Conservation (phyloP, 2,329 filamentous ascomycete genomes). For the Calcarisporium arbuscula region DNA sequence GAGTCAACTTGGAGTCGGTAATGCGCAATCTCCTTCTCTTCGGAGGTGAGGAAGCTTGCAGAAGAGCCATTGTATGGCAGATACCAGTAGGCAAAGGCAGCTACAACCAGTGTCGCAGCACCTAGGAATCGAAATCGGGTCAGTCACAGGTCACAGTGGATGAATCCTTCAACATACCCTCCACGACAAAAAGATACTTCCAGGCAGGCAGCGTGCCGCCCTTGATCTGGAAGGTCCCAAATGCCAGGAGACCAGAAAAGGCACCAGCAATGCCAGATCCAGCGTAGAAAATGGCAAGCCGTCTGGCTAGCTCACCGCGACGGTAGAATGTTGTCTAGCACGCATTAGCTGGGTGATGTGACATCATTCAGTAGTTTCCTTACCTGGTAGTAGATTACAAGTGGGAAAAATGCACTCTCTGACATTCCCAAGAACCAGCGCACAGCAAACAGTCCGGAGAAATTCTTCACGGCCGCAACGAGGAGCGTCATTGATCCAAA, state of each 20-base stretch:
- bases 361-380: too few relatives aligned
- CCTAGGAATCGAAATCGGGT: too few relatives aligned
- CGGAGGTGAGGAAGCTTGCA: constrained; percentile 30
- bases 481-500: constrained; percentile 39
- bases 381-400: constrained; percentile 42
- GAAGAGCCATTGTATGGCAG: constrained; percentile 32
- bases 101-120: constrained; percentile 13
- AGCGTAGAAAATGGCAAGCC: constrained; percentile 50
- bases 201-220: constrained; percentile 49
- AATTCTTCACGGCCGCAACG: constrained; percentile 38
- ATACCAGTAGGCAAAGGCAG: constrained; percentile 14
- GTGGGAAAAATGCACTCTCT: constrained; percentile 45
- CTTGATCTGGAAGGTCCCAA: constrained; percentile 48
- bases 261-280: constrained; percentile 60
- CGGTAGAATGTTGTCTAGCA: constrained; percentile 48
- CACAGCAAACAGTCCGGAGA: constrained; percentile 37
- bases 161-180: constrained; percentile 47
- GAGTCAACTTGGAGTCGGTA: constrained; percentile 35
- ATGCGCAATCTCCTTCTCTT: constrained; percentile 32
- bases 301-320: constrained; percentile 52
- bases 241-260: constrained; percentile 55
- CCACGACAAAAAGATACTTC: constrained; percentile 61
- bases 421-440: constrained; percentile 33
- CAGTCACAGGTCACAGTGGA: too few relatives aligned
- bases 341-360: too few relatives aligned